A percentile compares a stretch with the other conserved stretches of the same genome.
phyloP scores from a whole-genome alignment of 2,329 filamentous ascomycete genomes.

The Xylaria polymorpha region DNA sequence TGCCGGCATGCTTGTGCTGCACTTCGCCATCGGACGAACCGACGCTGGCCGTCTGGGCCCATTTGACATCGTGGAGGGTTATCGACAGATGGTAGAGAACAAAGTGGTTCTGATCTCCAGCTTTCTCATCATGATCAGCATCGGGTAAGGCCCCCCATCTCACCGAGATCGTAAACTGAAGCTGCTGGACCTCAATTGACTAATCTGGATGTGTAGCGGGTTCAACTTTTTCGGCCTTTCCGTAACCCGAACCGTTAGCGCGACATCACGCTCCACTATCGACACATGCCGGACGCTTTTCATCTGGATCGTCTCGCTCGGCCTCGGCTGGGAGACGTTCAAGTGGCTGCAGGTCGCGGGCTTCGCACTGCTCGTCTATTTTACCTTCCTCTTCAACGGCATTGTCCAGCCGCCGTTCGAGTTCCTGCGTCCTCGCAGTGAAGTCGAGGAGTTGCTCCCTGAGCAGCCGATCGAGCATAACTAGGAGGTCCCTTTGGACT shows the following conservation, averaged over 20 bases:
- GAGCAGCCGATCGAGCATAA: slow-evolving; percentile 86
- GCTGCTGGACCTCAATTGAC: slow-evolving; percentile 5
- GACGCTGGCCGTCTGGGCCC: slow-evolving; percentile 80
- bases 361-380: slow-evolving; percentile 91
- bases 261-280: slow-evolving; percentile 93
- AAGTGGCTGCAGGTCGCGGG: slow-evolving; percentile 95
- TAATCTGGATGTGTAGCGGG: slow-evolving; percentile 66
- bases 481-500: slow-evolving; percentile 11
- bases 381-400: slow-evolving; percentile 96
- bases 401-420: slow-evolving; percentile 85
- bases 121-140: slow-evolving; percentile 94
- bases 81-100: slow-evolving; percentile 81
- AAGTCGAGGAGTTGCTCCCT: slow-evolving; percentile 75
- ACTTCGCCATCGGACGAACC: slow-evolving; percentile 80
- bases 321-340: slow-evolving; percentile 95
- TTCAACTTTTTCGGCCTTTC: slow-evolving; percentile 99
- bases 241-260: slow-evolving; percentile 88
- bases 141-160: slow-evolving; percentile 74
- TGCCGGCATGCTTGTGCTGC: slow-evolving; percentile 81
- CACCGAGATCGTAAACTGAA: not conserved
- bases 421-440: slow-evolving; percentile 67
- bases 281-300: slow-evolving; percentile 98
- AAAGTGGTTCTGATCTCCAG: slow-evolving; percentile 79
- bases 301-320: slow-evolving; percentile 96
- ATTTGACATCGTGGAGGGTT: slow-evolving; percentile 90